Conservation (phyloP, 1,139 yeast species). For the Williopsis jadinii region DNA sequence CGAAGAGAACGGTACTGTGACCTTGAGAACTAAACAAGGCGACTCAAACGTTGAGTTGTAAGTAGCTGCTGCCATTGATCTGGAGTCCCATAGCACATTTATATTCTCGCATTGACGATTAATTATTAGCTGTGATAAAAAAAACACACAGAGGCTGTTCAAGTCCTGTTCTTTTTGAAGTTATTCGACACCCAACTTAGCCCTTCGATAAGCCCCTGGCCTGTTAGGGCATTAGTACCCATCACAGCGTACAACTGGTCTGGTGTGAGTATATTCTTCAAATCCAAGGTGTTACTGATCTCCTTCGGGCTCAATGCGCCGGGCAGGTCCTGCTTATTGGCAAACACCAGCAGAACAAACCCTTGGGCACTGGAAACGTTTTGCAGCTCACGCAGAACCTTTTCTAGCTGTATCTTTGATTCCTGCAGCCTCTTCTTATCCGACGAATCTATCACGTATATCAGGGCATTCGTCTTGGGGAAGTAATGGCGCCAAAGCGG, state of each 20-base stretch:
- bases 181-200: conserved; percentile 69
- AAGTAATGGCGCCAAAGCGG: conserved; percentile 94
- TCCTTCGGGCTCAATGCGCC: conserved; percentile 60
- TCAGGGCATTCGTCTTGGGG: conserved; percentile 90
- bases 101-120: no score
- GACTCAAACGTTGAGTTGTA: conserved; percentile 6
- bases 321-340: conserved; percentile 83
- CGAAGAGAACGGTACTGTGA: conserved; percentile 63
- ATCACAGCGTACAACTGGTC: conserved; percentile 69
- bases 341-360: conserved; percentile 75
- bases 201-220: conserved; percentile 69
- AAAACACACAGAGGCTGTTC: no score
- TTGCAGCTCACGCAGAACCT: conserved; percentile 45
- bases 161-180: conserved; percentile 23
- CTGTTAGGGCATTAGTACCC: conserved; percentile 70
- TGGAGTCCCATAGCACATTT: no score
- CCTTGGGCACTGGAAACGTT: conserved; percentile 75
- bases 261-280: conserved; percentile 42
- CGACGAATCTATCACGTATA: conserved; percentile 82
- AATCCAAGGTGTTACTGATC: conserved; percentile 50
- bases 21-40: conserved; percentile 22
- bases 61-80: neutral
- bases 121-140: no score
- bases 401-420: conserved; percentile 68
- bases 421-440: conserved; percentile 69